Evolutionary conservation across 768 basidiomycete genomes (phyloP).

Genomic region (Cyclocybe aegerita): DNA sequence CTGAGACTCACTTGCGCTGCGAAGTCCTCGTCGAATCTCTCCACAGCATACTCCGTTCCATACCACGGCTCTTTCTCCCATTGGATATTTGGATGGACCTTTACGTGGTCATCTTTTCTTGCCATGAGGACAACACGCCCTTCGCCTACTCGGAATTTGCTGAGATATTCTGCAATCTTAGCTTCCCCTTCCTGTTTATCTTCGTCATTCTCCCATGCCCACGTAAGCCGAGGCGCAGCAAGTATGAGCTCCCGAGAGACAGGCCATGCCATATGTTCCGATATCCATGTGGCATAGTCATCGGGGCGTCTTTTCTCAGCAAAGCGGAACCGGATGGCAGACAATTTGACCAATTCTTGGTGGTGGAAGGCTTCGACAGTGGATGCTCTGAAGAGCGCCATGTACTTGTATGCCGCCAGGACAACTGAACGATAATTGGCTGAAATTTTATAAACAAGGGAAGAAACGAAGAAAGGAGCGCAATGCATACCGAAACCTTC

Average conservation of each 20-base stretch:
- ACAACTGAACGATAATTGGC: slow-evolving; percentile 76
- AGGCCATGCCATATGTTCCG: slow-evolving; percentile 78
- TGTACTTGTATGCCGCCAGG: slow-evolving; percentile 74
- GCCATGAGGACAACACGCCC: slow-evolving; percentile 79
- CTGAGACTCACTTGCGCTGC: slow-evolving; percentile 44
- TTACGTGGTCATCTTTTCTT: slow-evolving; percentile 62
- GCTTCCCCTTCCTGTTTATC: slow-evolving; percentile 39
- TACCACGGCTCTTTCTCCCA: slow-evolving; percentile 92
- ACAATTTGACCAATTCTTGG: slow-evolving; percentile 70
- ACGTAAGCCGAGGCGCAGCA: slow-evolving; percentile 65
- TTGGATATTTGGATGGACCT: slow-evolving; percentile 35
- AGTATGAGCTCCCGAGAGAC: slow-evolving; percentile 77
- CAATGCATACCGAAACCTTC: slow-evolving; percentile 79
- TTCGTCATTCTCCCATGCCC: slow-evolving; percentile 64
- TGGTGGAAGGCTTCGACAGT: slow-evolving; percentile 67
- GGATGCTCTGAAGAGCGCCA: slow-evolving; percentile 65
- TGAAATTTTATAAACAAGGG: slow-evolving; percentile 24
- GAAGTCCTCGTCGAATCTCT: slow-evolving; percentile 65
- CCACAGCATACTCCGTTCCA: slow-evolving; percentile 83
- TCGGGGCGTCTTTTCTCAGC: slow-evolving; percentile 82
- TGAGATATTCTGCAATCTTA: slow-evolving; percentile 63
- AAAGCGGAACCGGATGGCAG: slow-evolving; percentile 79
- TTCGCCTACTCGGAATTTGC: slow-evolving; percentile 53
- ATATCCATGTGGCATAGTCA: slow-evolving; percentile 72
- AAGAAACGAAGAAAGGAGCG: not conserved